Percentiles rank a stretch among this genome's conserved stretches.
These are phyloP conservation scores for Lumnitzera racemosa DNA, from an alignment of 345 rosid genomes.

Conservation along the genomic window DNA sequence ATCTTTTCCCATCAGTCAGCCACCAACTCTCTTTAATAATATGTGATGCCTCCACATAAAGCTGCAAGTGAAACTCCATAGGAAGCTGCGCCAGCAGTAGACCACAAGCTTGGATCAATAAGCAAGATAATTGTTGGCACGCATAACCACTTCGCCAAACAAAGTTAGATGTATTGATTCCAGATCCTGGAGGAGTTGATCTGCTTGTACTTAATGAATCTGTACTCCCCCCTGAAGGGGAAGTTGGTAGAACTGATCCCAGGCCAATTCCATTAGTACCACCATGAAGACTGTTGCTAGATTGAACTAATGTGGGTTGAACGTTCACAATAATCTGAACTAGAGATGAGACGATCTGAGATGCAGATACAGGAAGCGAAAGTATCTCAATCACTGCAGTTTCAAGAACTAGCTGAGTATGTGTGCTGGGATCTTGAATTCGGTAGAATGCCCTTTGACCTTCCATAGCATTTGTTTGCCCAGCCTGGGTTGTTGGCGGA, in stretches of 20 bases:
- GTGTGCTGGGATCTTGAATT: slow-evolving; percentile 97
- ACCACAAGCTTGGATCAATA: slow-evolving; percentile 95
- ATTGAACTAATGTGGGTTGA: slow-evolving; percentile 88
- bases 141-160: slow-evolving; percentile 93
- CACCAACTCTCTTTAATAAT: slow-evolving; percentile 90
- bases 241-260: slow-evolving; percentile 76
- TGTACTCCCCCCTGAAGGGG: slow-evolving; percentile 96
- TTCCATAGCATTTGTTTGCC: slow-evolving; percentile 62
- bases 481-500: slow-evolving; percentile 65
- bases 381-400: slow-evolving; percentile 92
- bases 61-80: slow-evolving; percentile 72
- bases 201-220: slow-evolving; percentile 88
- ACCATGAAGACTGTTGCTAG: slow-evolving; percentile 79
- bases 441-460: slow-evolving; percentile 89
- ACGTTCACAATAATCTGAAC: slow-evolving; percentile 87
- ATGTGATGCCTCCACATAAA: slow-evolving; percentile 78
- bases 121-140: slow-evolving; percentile 92
- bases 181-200: slow-evolving; percentile 67
- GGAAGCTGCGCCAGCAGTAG: slow-evolving; percentile 94
- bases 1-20: slow-evolving; percentile 80
- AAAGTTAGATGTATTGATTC: slow-evolving; percentile 77
- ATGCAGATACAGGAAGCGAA: slow-evolving; percentile 83
- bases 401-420: slow-evolving; percentile 90
- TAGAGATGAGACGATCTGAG: slow-evolving; percentile 78
- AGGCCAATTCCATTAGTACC: slow-evolving; percentile 62